Percentiles rank a stretch among this genome's conserved stretches.
Conservation (phyloP, 495 filamentous ascomycete species). For the Glutinoglossum americanum region DNA sequence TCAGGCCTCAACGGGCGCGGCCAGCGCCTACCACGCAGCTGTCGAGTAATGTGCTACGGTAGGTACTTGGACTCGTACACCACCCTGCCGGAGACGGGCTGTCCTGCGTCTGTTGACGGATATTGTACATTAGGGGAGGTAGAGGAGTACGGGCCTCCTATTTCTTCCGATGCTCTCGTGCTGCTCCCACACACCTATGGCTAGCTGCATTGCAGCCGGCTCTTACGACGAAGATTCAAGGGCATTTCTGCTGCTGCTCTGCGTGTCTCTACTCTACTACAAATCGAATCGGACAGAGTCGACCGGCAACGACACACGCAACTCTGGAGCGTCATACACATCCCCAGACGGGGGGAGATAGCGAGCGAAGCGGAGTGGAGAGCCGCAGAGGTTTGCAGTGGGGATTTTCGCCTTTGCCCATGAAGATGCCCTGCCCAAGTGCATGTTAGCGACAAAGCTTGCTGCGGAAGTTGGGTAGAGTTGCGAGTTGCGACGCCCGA, state of each 20-base stretch:
- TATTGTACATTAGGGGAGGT: no score
- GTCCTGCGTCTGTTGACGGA: neutral
- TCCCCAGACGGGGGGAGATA: neutral
- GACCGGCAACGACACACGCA: neutral
- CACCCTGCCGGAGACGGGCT: neutral
- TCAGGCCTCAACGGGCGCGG: neutral
- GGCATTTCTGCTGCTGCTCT: no score
- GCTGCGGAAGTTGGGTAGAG: no score
- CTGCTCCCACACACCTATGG: neutral
- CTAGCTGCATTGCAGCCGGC: neutral
- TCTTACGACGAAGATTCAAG: neutral
- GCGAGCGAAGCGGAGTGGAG: neutral
- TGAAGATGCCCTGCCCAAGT: neutral
- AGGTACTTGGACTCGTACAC: neutral
- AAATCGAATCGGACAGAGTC: no score
- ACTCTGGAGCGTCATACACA: neutral
- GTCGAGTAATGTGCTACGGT: neutral
- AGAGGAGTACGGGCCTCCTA: neutral
- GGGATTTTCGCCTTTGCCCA: neutral
- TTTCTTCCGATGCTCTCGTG: conserved; percentile 1
- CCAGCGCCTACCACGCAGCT: neutral
- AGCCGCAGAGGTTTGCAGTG: neutral
- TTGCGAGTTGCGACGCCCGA: no score
- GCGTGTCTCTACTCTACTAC: no score
- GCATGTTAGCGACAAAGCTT: neutral